A percentile compares a stretch with the other conserved stretches of the same genome.
Evolutionary conservation across 495 filamentous ascomycete genomes (phyloP).

Genomic region (Xylaria castorea): DNA sequence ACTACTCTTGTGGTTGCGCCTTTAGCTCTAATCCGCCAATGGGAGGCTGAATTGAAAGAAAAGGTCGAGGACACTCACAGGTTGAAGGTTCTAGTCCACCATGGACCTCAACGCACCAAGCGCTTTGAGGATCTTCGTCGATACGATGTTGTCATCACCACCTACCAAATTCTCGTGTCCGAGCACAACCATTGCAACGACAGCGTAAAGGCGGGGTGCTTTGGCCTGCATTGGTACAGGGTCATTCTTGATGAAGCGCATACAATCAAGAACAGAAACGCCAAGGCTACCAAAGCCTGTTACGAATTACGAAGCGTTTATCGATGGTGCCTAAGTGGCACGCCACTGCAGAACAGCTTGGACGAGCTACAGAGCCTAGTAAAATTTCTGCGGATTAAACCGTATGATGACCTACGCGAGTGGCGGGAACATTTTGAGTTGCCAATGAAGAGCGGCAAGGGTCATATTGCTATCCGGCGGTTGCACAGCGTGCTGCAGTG

Average conservation of each 20-base stretch:
- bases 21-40: slow-evolving; percentile 93
- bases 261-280: slow-evolving; percentile 97
- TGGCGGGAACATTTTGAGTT: slow-evolving; percentile 90
- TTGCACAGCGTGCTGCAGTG: slow-evolving; percentile 83
- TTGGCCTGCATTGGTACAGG: slow-evolving; percentile 92
- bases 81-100: slow-evolving; percentile 84
- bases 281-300: slow-evolving; percentile 88
- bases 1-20: slow-evolving; percentile 94
- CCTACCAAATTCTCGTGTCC: slow-evolving; percentile 91
- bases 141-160: slow-evolving; percentile 97
- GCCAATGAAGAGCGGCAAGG: slow-evolving; percentile 85
- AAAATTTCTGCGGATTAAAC: slow-evolving; percentile 89
- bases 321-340: slow-evolving; percentile 95
- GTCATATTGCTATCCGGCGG: slow-evolving; percentile 85
- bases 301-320: slow-evolving; percentile 83
- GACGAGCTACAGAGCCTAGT: slow-evolving; percentile 95
- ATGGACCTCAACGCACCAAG: slow-evolving; percentile 85
- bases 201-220: slow-evolving; percentile 76
- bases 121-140: slow-evolving; percentile 71
- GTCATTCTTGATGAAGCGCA: slow-evolving; percentile 96
- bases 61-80: slow-evolving; percentile 72
- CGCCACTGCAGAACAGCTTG: slow-evolving; percentile 97
- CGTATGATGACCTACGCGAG: slow-evolving; percentile 78
- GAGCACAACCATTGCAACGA: slow-evolving; percentile 73
- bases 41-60: slow-evolving; percentile 88